Evolutionary conservation across 306 rosid genomes (phyloP).

Genomic region (Oxytropis ochrocephala): DNA sequence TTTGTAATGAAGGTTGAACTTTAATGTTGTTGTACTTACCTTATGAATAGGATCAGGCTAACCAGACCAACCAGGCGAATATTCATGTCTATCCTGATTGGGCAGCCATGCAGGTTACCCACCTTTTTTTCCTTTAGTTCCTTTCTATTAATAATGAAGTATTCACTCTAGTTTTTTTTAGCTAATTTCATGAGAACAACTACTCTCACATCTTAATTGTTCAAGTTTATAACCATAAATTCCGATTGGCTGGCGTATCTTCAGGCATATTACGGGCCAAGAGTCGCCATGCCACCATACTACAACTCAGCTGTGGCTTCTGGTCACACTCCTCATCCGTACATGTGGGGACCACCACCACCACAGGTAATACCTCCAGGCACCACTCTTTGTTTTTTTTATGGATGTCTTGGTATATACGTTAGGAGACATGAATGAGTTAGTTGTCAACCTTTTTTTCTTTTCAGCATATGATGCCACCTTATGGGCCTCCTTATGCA

Average conservation of each 20-base stretch:
- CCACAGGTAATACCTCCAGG: slow-evolving; percentile 59
- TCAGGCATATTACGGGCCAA: slow-evolving; percentile 91
- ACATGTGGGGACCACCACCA: slow-evolving; percentile 76
- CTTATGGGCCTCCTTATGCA: slow-evolving; percentile 83
- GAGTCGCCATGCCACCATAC: slow-evolving; percentile 80
- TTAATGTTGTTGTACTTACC: not conserved
- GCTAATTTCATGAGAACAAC: not conserved
- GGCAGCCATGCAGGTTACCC: slow-evolving; percentile 89
- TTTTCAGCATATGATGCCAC: slow-evolving; percentile 84
- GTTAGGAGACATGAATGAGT: not conserved
- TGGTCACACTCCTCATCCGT: slow-evolving; percentile 85
- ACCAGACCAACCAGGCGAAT: slow-evolving; percentile 43
- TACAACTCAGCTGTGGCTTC: slow-evolving; percentile 70
- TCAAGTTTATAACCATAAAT: not conserved
- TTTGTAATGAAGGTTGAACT: not conserved
- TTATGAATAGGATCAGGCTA: slow-evolving; percentile 53
- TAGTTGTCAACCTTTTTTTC: slow-evolving; percentile 13
- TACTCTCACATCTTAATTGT: not conserved
- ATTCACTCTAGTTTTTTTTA: not conserved
- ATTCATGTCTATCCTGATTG: slow-evolving; percentile 82
- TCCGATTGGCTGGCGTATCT: not conserved
- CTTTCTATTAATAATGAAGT: slow-evolving; percentile 2
- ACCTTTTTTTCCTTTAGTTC: not conserved
- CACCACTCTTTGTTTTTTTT: not conserved
- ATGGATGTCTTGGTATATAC: not conserved